Conservation (phyloP, 2,329 filamentous ascomycete genomes). For the Podosphaera xanthii region DNA sequence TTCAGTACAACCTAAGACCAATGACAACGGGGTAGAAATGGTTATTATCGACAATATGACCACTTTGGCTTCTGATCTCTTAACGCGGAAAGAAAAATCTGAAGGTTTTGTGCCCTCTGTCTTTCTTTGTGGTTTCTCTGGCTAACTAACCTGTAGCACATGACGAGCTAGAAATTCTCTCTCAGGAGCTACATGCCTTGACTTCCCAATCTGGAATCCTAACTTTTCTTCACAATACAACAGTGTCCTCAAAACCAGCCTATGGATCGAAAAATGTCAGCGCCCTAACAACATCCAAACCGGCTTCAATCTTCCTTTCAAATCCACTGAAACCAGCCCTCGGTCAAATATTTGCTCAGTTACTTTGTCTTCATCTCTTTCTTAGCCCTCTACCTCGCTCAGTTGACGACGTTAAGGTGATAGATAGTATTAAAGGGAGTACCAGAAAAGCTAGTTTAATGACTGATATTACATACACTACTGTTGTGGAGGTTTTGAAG, state of each 20-base stretch:
- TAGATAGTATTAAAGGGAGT: conserved; percentile 7
- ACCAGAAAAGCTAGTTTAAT: background rate
- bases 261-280: conserved; percentile 11
- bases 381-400: conserved; percentile 23
- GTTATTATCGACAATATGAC: conserved; percentile 33
- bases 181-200: conserved; percentile 23
- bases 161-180: conserved; percentile 24
- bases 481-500: conserved; percentile 13
- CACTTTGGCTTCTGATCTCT: conserved; percentile 27
- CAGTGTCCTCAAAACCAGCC: conserved; percentile 19
- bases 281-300: background rate
- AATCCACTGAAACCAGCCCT: conserved; percentile 15
- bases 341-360: conserved; percentile 29
- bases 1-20: background rate
- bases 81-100: conserved; percentile 22
- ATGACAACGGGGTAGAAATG: conserved; percentile 17
- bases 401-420: conserved; percentile 19
- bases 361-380: conserved; percentile 31
- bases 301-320: conserved; percentile 8
- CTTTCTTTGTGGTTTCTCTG: too few relatives aligned
- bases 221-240: conserved; percentile 31
- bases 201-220: conserved; percentile 23
- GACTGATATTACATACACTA: conserved; percentile 2
- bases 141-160: conserved; percentile 19
- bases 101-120: conserved; percentile 13